phyloP scores from a whole-genome alignment of 768 basidiomycete species.

The Pleurotus giganteus region DNA sequence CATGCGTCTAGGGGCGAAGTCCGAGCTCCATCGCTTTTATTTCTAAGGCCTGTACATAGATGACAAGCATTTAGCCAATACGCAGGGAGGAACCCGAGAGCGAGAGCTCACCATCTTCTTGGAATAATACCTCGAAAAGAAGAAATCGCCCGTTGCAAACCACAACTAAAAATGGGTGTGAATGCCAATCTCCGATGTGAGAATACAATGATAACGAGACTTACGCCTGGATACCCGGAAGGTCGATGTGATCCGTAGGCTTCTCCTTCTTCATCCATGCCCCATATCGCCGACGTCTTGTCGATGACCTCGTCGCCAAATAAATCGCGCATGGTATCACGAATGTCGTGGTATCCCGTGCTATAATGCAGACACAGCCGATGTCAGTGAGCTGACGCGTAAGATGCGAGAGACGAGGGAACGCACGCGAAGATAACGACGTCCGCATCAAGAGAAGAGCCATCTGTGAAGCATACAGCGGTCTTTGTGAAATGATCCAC shows the following conservation, averaged over 20 bases:
- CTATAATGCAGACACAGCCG: slow-evolving; percentile 5
- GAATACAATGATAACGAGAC: slow-evolving; percentile 10
- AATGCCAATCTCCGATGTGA: neutral
- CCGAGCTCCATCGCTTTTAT: neutral
- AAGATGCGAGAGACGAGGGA: too few species aligned
- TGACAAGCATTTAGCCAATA: neutral
- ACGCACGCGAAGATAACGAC: slow-evolving; percentile 45
- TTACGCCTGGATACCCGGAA: slow-evolving; percentile 40
- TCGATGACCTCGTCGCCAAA: slow-evolving; percentile 35
- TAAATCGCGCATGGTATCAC: slow-evolving; percentile 24
- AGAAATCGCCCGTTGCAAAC: slow-evolving; percentile 38
- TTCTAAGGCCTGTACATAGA: neutral
- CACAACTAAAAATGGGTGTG: slow-evolving; percentile 28
- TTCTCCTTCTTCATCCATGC: slow-evolving; percentile 41
- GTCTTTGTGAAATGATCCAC: slow-evolving; percentile 31
- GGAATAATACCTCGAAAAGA: slow-evolving; percentile 27
- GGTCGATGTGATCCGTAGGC: slow-evolving; percentile 33
- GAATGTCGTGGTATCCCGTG: slow-evolving; percentile 28
- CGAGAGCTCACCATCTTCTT: slow-evolving; percentile 32
- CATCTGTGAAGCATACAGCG: slow-evolving; percentile 36
- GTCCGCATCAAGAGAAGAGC: slow-evolving; percentile 37
- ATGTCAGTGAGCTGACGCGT: too few species aligned
- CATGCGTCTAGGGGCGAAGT: too few species aligned
- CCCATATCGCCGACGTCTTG: slow-evolving; percentile 30
- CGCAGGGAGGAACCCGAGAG: neutral